phyloP scores from a whole-genome alignment of 805 yeast species.

The Saturnispora sekii region DNA sequence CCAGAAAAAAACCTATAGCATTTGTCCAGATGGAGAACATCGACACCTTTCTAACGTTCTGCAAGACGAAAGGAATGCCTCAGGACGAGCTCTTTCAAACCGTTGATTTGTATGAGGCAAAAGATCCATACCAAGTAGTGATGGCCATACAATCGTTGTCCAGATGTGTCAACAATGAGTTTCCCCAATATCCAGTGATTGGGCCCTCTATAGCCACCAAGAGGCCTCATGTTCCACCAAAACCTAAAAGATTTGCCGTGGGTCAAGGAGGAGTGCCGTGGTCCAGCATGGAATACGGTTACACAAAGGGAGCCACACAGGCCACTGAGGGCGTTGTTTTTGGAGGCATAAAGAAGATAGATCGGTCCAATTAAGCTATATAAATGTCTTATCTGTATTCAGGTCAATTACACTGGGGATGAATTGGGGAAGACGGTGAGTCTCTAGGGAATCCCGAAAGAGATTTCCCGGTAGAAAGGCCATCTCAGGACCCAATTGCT shows the following conservation, averaged over 20 bases:
- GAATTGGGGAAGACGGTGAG: not conserved
- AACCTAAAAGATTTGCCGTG: constrained; percentile 37
- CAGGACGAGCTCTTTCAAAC: constrained; percentile 79
- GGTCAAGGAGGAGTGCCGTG: constrained; percentile 31
- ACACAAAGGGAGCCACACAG: constrained; percentile 48
- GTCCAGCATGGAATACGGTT: constrained; percentile 54
- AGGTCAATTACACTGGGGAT: not conserved
- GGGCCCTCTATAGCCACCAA: constrained; percentile 49
- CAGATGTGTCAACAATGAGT: constrained; percentile 49
- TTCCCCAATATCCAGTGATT: constrained; percentile 38
- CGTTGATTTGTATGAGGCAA: constrained; percentile 57
- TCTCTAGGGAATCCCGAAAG: not conserved
- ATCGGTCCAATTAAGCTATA: constrained; percentile 5
- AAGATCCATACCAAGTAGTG: constrained; percentile 73
- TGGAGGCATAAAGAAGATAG: constrained; percentile 42
- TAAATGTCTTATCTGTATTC: not conserved
- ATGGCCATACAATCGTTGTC: constrained; percentile 67
- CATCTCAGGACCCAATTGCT: constrained; percentile 25
- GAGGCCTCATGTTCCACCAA: constrained; percentile 43
- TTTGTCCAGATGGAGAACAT: constrained; percentile 83
- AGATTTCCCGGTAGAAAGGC: not conserved
- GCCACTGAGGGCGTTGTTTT: constrained; percentile 43
- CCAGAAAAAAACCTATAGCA: constrained; percentile 60
- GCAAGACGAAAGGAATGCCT: constrained; percentile 58
- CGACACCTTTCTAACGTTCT: constrained; percentile 54